Conservation (phyloP, 495 filamentous ascomycete genomes). For the Penicillium bovifimosum region DNA sequence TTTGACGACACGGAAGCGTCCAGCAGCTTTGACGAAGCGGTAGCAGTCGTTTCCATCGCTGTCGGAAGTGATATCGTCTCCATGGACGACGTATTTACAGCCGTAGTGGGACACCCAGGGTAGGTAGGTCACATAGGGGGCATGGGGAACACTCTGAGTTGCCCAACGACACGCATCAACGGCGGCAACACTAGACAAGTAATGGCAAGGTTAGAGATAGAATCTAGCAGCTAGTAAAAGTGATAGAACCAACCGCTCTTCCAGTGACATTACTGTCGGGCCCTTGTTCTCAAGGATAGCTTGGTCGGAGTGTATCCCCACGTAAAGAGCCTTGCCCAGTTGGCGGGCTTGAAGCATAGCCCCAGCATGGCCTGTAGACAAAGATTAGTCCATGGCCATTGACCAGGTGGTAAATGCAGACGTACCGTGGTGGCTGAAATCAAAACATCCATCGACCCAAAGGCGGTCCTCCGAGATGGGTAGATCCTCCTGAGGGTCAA, state of each 20-base stretch:
- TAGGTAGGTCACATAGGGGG: conserved; percentile 91
- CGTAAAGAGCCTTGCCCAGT: conserved; percentile 78
- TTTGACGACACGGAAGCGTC: conserved; percentile 89
- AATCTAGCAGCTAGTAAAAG: neutral
- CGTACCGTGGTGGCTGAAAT: conserved; percentile 94
- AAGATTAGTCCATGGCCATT: conserved; percentile 2
- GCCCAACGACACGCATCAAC: conserved; percentile 95
- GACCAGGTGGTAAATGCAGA: neutral
- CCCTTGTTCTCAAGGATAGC: conserved; percentile 95
- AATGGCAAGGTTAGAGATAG: conserved; percentile 20
- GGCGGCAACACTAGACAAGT: conserved; percentile 56
- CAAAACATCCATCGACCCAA: conserved; percentile 98
- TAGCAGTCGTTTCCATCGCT: conserved; percentile 91
- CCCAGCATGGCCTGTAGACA: conserved; percentile 74
- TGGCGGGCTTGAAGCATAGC: conserved; percentile 91
- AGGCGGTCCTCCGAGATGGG: conserved; percentile 65
- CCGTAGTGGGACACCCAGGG: conserved; percentile 93
- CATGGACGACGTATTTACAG: conserved; percentile 88
- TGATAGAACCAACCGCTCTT: conserved; percentile 63
- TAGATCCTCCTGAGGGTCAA: conserved; percentile 58
- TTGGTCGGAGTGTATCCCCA: conserved; percentile 92
- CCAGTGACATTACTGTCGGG: conserved; percentile 90
- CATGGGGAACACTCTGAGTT: conserved; percentile 71
- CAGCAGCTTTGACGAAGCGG: conserved; percentile 87
- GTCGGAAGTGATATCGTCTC: conserved; percentile 83